Conservation (phyloP, 805 yeast species). For the Pichia cabralensis region DNA sequence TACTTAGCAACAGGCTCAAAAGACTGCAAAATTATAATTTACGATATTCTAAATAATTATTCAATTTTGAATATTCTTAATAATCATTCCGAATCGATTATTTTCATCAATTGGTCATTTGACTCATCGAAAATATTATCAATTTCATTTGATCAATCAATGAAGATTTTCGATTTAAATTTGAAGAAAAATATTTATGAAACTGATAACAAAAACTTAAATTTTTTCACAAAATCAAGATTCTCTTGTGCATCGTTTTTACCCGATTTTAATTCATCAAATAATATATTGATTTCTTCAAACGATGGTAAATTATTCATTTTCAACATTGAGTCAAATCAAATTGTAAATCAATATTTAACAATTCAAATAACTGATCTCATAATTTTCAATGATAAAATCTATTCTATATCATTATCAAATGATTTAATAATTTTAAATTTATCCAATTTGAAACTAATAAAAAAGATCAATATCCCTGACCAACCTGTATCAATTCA, state of each 20-base stretch:
- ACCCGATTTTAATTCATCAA: constrained; percentile 3
- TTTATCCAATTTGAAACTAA: constrained; percentile 7
- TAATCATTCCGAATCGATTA: constrained; percentile 44
- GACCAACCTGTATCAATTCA: constrained; percentile 9
- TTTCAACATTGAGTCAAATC: too few species aligned
- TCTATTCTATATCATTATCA: constrained; percentile 9
- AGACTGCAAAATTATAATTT: constrained; percentile 54
- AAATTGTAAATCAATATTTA: constrained; percentile 4
- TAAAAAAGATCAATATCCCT: constrained; percentile 5
- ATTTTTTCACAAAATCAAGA: constrained; percentile 7
- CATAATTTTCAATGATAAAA: constrained; percentile 7
- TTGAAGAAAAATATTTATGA: constrained; percentile 3
- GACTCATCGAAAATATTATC: constrained; percentile 58
- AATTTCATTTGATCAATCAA: constrained; percentile 61
- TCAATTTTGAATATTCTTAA: constrained; percentile 27
- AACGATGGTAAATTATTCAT: constrained; percentile 11
- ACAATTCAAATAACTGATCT: constrained; percentile 12
- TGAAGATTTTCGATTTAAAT: constrained; percentile 34
- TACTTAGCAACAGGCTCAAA: constrained; percentile 69
- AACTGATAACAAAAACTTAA: constrained; percentile 1
- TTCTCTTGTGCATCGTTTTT: constrained; percentile 9
- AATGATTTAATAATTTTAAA: constrained; percentile 9
- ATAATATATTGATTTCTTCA: constrained; percentile 10
- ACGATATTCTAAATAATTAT: constrained; percentile 47
- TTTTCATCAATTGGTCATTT: constrained; percentile 68